Conservation (phyloP, 179 eudicot species). For the Beta lomatogona region DNA sequence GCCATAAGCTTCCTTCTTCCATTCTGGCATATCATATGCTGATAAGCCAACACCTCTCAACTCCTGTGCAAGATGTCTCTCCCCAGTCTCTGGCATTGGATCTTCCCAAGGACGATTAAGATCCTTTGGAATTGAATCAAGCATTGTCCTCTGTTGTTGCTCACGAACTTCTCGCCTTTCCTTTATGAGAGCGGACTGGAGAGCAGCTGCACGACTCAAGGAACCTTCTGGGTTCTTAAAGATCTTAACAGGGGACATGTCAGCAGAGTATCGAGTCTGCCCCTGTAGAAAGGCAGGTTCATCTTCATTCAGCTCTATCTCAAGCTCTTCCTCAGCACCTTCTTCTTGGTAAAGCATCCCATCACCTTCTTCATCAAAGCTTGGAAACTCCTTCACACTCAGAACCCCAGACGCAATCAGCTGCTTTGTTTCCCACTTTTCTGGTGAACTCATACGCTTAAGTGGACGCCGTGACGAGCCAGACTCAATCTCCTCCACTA, state of each 20-base stretch:
- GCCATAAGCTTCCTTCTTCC: slow-evolving; percentile 95
- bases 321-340: slow-evolving; percentile 87
- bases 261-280: slow-evolving; percentile 67
- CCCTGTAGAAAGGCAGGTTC: slow-evolving; percentile 90
- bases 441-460: slow-evolving; percentile 95
- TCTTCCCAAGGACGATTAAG: slow-evolving; percentile 99
- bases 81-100: slow-evolving; percentile 98
- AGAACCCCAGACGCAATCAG: slow-evolving; percentile 87
- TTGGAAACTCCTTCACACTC: slow-evolving; percentile 65
- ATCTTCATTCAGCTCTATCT: slow-evolving; percentile 85
- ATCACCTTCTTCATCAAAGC: slow-evolving; percentile 80
- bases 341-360: slow-evolving; percentile 79
- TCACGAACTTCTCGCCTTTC: slow-evolving; percentile 93
- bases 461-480: slow-evolving; percentile 68
- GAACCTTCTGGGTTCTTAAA: slow-evolving; percentile 95
- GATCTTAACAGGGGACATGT: slow-evolving; percentile 92
- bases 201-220: slow-evolving; percentile 91
- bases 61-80: slow-evolving; percentile 96
- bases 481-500: slow-evolving; percentile 57
- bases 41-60: slow-evolving; percentile 94
- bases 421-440: slow-evolving; percentile 92
- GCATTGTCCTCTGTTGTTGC: slow-evolving; percentile 86
- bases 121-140: slow-evolving; percentile 96
- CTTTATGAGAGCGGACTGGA: slow-evolving; percentile 79
- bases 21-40: slow-evolving; percentile 93